Evolutionary conservation across 108 stramenopile species (phyloP), one percentile per base, ranked within the genome.

Genomic region (Nitzschia sp.): DNA sequence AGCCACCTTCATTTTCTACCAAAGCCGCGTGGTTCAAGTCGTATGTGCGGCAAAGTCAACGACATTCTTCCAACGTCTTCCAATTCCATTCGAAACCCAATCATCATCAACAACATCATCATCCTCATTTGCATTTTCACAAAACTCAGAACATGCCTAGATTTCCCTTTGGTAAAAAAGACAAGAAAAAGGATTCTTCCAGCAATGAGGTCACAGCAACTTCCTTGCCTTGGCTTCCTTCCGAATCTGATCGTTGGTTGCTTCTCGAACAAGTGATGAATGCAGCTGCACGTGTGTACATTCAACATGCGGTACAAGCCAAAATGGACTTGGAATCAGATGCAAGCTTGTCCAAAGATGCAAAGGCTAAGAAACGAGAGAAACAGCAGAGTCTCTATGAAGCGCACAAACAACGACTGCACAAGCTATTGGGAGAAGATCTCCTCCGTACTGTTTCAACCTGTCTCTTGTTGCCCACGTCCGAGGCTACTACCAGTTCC

Each of bases 351-450:
- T 62, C 61, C 61, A 62, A 62, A 21, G 41, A 43, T 22, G 43
- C 43, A 41, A 62, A 62, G 43, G 43, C 43, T 11, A 17, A 62
- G 24, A 62, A 62, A 21, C 61, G 43, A 62, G 17, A 43, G 12
- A 15, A 43, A 24, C 61, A 62, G 43, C 37, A 24, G 22, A 42
- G 38, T 10, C 14, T 39, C 9, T 42, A 62, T 20, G 61, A 62
- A 43, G 43, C 17, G 0, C 40, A 44, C 37, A 43, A 46, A 22
- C n/a, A 46, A 22, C 61, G 61, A 7, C 8, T 62, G 43, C 43
- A 62, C 8, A 17, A 9, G 1, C 38, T 62, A 3, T 24, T 62
- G 2, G 61, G 61, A 19, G 14, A 11, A 38, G 11, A 43, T 17
- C 11, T 21, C 21, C 22, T 38, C 3, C 61, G 21, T 1, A 43